A percentile compares a stretch with the other conserved stretches of the same genome.
Evolutionary conservation across 139 green algal genomes (phyloP).

Genomic region (Chlorella sp.): DNA sequence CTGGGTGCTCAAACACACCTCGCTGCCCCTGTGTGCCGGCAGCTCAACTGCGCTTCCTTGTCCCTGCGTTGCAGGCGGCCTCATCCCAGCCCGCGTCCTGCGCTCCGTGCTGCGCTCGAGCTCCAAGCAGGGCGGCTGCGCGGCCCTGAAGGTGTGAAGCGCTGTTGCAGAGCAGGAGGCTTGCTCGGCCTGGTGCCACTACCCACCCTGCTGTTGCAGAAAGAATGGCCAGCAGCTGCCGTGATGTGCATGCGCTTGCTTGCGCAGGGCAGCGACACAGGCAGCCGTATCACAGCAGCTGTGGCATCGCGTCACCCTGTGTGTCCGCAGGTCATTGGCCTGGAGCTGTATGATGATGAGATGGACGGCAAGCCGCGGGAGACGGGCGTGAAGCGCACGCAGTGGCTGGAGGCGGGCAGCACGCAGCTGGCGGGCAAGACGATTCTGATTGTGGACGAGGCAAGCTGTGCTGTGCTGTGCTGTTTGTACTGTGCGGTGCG

Average conservation of each 20-base stretch:
- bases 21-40: no score
- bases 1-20: no score
- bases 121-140: slow-evolving; percentile 23
- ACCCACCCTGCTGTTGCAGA: neutral
- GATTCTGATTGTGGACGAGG: slow-evolving; percentile 25
- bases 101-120: neutral
- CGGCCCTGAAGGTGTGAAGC: slow-evolving; percentile 15
- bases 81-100: slow-evolving; percentile 33
- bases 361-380: slow-evolving; percentile 1
- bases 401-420: neutral
- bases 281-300: no score
- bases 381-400: slow-evolving; percentile 19
- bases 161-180: no score
- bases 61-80: slow-evolving; percentile 7
- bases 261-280: no score
- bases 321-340: slow-evolving; percentile 24
- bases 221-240: no score
- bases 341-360: slow-evolving; percentile 32
- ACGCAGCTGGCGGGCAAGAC: neutral
- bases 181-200: no score
- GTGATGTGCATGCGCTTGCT: no score
- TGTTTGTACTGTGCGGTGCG: no score
- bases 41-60: neutral
- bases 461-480: neutral
- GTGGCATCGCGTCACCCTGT: no score